Evolutionary conservation across 306 rosid species (phyloP), one percentile per base, ranked within the genome.

Genomic region (Medicago lupulina): DNA sequence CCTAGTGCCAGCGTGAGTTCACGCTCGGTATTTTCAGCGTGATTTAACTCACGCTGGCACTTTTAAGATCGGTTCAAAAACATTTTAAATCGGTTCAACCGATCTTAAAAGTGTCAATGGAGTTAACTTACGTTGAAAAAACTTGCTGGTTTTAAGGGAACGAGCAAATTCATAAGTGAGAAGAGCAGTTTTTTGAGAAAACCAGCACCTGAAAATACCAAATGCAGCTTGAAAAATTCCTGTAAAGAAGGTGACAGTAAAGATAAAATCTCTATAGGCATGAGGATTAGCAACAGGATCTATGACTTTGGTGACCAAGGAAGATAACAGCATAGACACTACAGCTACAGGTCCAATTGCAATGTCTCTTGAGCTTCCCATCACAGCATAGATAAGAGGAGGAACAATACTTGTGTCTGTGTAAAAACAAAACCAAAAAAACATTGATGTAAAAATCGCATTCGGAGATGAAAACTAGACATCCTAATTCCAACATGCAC

Each of bases 331-430:
- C 89, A 92, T 34, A 15, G 97, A 92, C 13, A 92, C 96, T 39
- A 92, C 96, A 57, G 97, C 97, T 1, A 90, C 97, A 60, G 97
- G 97, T 66, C 97, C 97, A 47, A 92, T 88, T 51, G 97, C 97
- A 80, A 92, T 82, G 70, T 92, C 96, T 86, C 89, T 88, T 77
- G 97, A 92, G 53, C 97, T 92, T 49, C 97, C 97, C 97, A 90
- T 87, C 55, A 90, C 11, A 51, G 97, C 89, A 85, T 92, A 92
- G 14, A 92, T 83, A 73, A 92, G 82, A 67, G 97, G 97, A 34
- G 97, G 97, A 41, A 92, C 86, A 76, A 84, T 86, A 72, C 94
- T 92, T 8, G 97, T 92, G 67, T 92, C 97, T 92, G 77, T 31
- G 75, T 62, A 18, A 1, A 77, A 25, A 19, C 21, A 53, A 78